Percentiles rank a stretch among this genome's conserved stretches.
These are phyloP conservation scores for Leucosporidium scottii DNA, from an alignment of 768 basidiomycete genomes.

Conservation along the genomic window DNA sequence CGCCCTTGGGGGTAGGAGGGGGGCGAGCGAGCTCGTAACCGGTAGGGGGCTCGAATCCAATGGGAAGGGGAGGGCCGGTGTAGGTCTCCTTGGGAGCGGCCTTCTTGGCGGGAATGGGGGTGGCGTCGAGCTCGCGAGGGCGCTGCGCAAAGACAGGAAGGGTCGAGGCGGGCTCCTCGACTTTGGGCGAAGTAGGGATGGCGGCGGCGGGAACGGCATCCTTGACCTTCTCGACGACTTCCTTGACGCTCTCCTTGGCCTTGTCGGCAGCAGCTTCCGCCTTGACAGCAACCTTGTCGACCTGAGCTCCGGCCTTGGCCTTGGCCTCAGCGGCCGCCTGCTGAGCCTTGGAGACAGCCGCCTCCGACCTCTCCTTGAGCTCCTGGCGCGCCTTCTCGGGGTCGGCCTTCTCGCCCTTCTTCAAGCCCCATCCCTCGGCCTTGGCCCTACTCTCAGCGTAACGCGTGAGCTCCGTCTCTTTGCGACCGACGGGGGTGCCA, in stretches of 20 bases:
- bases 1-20: slow-evolving; percentile 40
- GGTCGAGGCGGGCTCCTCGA: slow-evolving; percentile 14
- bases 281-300: slow-evolving; percentile 39
- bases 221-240: slow-evolving; percentile 48
- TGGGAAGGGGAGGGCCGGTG: slow-evolving; percentile 60
- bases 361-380: slow-evolving; percentile 23
- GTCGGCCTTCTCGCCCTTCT: slow-evolving; percentile 30
- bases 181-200: neutral
- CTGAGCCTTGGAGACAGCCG: slow-evolving; percentile 35
- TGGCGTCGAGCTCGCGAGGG: slow-evolving; percentile 40
- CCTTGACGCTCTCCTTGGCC: slow-evolving; percentile 32
- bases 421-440: slow-evolving; percentile 35
- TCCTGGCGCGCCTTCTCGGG: slow-evolving; percentile 25
- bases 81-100: slow-evolving; percentile 49
- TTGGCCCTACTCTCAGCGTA: slow-evolving; percentile 40
- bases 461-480: slow-evolving; percentile 32
- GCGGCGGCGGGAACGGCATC: slow-evolving; percentile 43
- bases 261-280: slow-evolving; percentile 47
- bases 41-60: slow-evolving; percentile 89
- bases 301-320: slow-evolving; percentile 35
- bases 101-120: slow-evolving; percentile 38
- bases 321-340: slow-evolving; percentile 34
- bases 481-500: slow-evolving; percentile 30
- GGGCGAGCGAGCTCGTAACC: slow-evolving; percentile 66
- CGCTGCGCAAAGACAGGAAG: slow-evolving; percentile 39